Evolutionary conservation across 331 rosid genomes (phyloP).

Genomic region (Quercus phellos): DNA sequence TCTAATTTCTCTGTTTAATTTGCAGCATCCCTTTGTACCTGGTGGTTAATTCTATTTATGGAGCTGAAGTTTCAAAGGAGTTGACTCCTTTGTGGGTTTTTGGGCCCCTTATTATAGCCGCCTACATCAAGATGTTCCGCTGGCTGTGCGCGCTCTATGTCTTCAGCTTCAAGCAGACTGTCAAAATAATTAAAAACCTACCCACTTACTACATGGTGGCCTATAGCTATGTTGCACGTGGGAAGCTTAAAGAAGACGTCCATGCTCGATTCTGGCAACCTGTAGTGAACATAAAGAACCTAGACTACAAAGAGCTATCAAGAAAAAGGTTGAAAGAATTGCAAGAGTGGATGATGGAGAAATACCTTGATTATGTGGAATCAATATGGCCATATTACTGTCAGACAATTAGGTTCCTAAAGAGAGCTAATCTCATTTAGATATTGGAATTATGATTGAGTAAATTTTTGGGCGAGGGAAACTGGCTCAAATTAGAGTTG

Average conservation of each 20-base stretch:
- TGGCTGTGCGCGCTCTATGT: conserved; percentile 50
- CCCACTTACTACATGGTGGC: conserved; percentile 59
- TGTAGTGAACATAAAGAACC: conserved; percentile 41
- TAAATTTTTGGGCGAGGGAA: conserved; percentile 24
- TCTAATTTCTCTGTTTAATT: conserved; percentile 22
- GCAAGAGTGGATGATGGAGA: conserved; percentile 47
- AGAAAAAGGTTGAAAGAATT: conserved; percentile 49
- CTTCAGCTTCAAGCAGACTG: conserved; percentile 77
- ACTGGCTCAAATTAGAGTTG: conserved; percentile 26
- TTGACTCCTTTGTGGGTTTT: conserved; percentile 77
- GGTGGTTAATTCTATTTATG: conserved; percentile 54
- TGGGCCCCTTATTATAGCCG: conserved; percentile 67
- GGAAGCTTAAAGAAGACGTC: conserved; percentile 59
- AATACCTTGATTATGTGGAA: conserved; percentile 74
- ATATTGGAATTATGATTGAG: conserved; percentile 19
- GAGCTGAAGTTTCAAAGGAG: conserved; percentile 77
- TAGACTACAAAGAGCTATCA: conserved; percentile 48
- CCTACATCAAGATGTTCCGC: conserved; percentile 54
- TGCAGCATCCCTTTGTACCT: conserved; percentile 75
- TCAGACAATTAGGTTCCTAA: conserved; percentile 70
- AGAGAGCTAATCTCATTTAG: conserved; percentile 78
- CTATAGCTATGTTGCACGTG: conserved; percentile 37
- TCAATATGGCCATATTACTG: conserved; percentile 85
- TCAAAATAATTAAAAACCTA: conserved; percentile 41
- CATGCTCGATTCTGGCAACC: conserved; percentile 43